These are phyloP conservation scores for Nicotiana undulata DNA, from an alignment of 257 asterid species.

Conservation along the genomic window DNA sequence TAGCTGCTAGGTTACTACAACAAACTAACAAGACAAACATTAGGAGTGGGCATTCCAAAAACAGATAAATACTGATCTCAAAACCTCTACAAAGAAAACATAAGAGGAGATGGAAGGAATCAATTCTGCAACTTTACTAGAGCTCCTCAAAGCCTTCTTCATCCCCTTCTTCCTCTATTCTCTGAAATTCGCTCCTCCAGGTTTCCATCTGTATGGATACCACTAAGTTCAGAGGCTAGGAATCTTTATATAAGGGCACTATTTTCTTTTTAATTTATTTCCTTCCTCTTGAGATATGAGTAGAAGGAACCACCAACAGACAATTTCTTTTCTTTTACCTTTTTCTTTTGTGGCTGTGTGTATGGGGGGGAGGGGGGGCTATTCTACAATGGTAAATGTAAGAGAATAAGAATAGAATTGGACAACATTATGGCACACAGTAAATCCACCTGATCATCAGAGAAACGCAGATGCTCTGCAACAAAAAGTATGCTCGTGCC, in stretches of 20 bases:
- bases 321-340: too few relatives aligned
- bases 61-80: not conserved
- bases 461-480: conserved; percentile 68
- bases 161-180: conserved; percentile 78
- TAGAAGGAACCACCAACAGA: too few relatives aligned
- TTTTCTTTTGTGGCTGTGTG: too few relatives aligned
- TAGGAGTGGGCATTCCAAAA: not conserved
- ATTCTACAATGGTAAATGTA: not conserved
- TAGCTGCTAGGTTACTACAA: not conserved
- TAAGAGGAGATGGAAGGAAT: not conserved
- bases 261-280: too few relatives aligned
- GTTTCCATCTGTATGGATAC: conserved; percentile 46
- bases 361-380: too few relatives aligned
- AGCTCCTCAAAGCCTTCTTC: conserved; percentile 95
- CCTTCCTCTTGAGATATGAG: not conserved
- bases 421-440: not conserved
- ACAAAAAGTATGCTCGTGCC: conserved; percentile 28
- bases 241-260: not conserved
- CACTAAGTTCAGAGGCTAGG: not conserved
- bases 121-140: conserved; percentile 6
- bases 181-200: conserved; percentile 65
- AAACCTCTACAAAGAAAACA: too few relatives aligned
- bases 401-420: not conserved
- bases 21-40: too few relatives aligned
- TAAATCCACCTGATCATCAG: conserved; percentile 73